Conservation (phyloP, 1,284 basidiomycete genomes). For the Vanrija sp. region DNA sequence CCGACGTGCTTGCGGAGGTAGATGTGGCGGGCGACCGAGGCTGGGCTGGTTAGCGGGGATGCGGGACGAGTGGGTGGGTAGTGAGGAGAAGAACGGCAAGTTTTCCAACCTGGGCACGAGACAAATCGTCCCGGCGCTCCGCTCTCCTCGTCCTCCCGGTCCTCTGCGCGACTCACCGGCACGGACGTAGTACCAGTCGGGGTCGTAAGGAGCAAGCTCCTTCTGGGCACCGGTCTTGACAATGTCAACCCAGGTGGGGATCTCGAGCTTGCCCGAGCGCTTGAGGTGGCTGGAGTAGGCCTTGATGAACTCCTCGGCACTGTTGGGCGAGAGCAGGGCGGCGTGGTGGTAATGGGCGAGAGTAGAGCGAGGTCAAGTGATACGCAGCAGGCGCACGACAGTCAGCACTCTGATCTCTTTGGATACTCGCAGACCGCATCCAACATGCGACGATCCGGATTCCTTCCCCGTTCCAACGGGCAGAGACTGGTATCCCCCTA, state of each 20-base stretch:
- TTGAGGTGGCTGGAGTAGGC: slow-evolving; percentile 74
- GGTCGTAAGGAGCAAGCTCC: slow-evolving; percentile 98
- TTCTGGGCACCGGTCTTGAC: slow-evolving; percentile 98
- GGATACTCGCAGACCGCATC: background rate
- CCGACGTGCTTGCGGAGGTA: slow-evolving; percentile 99
- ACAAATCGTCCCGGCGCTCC: background rate
- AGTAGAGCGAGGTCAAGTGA: background rate
- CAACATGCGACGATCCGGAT: background rate
- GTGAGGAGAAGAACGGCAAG: background rate
- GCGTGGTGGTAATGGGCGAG: background rate
- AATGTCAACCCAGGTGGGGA: slow-evolving; percentile 97
- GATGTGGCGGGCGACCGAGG: slow-evolving; percentile 97
- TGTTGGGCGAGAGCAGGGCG: slow-evolving; percentile 9
- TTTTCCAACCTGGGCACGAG: background rate
- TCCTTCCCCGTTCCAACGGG: background rate
- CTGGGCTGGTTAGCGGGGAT: slow-evolving; percentile 52
- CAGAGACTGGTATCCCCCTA: background rate
- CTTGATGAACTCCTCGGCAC: slow-evolving; percentile 67
- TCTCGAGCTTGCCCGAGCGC: slow-evolving; percentile 76
- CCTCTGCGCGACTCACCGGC: slow-evolving; percentile 64
- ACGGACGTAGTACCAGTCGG: slow-evolving; percentile 99
- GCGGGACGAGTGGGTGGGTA: background rate
- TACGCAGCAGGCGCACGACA: background rate
- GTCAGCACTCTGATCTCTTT: background rate
- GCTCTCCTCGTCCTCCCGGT: background rate